Conservation (phyloP, 2,329 filamentous ascomycete genomes). For the Ceratocystis huliohia region DNA sequence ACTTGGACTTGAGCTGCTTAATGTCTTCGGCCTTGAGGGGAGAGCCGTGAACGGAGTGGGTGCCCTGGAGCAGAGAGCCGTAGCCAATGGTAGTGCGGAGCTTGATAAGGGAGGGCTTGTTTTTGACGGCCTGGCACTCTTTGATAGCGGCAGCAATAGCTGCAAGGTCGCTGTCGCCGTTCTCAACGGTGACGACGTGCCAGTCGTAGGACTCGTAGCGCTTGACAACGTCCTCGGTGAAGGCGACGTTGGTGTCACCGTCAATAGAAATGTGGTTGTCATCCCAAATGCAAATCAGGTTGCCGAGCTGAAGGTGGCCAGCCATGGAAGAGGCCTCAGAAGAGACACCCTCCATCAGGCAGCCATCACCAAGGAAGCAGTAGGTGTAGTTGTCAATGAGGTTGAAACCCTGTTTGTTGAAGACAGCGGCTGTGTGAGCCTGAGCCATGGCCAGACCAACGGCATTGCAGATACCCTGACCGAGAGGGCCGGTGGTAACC, state of each 20-base stretch:
- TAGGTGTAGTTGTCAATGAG: conserved; percentile 96
- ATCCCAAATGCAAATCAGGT: conserved; percentile 93
- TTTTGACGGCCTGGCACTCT: conserved; percentile 71
- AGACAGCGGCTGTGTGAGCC: conserved; percentile 75
- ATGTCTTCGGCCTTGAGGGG: conserved; percentile 90
- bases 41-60: conserved; percentile 89
- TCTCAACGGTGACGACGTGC: conserved; percentile 72
- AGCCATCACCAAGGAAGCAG: conserved; percentile 92
- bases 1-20: conserved; percentile 85
- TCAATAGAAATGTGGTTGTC: conserved; percentile 97
- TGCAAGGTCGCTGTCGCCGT: conserved; percentile 80
- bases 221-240: conserved; percentile 93
- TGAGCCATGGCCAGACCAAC: conserved; percentile 96
- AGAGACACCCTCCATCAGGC: conserved; percentile 96
- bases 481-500: conserved; percentile 94
- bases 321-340: conserved; percentile 83
- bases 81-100: conserved; percentile 95
- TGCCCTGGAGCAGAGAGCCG: conserved; percentile 85
- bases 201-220: conserved; percentile 96
- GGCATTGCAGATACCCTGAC: conserved; percentile 93
- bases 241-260: conserved; percentile 87
- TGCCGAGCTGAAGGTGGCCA: conserved; percentile 93
- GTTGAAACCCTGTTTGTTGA: conserved; percentile 93
- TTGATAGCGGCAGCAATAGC: conserved; percentile 80
- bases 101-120: conserved; percentile 97